A percentile compares a stretch with the other conserved stretches of the same genome.
Evolutionary conservation across 2,329 filamentous ascomycete species (phyloP).

Genomic region (Colletotrichum gigasporum): DNA sequence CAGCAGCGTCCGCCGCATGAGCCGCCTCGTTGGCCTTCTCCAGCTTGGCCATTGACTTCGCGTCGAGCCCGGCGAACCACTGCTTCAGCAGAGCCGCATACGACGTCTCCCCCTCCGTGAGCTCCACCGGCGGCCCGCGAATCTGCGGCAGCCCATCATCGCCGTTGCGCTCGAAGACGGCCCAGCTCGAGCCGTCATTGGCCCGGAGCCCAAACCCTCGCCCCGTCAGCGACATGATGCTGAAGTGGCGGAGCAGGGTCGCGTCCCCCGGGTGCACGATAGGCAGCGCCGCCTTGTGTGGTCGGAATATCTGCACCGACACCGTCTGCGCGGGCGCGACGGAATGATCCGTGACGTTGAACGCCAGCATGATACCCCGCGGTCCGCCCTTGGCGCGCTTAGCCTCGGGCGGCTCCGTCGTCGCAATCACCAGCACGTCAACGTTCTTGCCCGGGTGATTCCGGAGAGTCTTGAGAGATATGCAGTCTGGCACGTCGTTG

Average conservation of each 20-base stretch:
- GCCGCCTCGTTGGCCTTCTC: constrained; percentile 56
- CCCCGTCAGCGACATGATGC: constrained; percentile 61
- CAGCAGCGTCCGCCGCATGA: constrained; percentile 32
- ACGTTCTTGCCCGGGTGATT: constrained; percentile 57
- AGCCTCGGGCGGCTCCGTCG: constrained; percentile 58
- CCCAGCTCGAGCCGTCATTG: constrained; percentile 69
- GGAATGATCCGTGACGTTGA: constrained; percentile 66
- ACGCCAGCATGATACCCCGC: constrained; percentile 67
- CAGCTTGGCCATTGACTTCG: constrained; percentile 55
- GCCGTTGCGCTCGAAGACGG: constrained; percentile 62
- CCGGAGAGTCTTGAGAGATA: constrained; percentile 62
- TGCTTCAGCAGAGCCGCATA: constrained; percentile 59
- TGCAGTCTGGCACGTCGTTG: constrained; percentile 61
- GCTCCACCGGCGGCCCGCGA: constrained; percentile 68
- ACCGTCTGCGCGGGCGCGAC: constrained; percentile 58
- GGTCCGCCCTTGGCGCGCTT: constrained; percentile 65
- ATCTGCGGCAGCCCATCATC: constrained; percentile 59
- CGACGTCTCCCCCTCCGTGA: constrained; percentile 57
- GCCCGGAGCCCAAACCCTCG: constrained; percentile 65
- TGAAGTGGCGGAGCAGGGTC: constrained; percentile 66
- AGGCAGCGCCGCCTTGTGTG: constrained; percentile 66
- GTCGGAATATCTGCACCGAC: constrained; percentile 67
- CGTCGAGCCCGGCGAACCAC: constrained; percentile 61
- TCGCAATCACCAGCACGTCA: constrained; percentile 65
- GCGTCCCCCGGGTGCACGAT: constrained; percentile 65